phyloP scores from a whole-genome alignment of 352 stramenopile genomes.

The Albugo candida region DNA sequence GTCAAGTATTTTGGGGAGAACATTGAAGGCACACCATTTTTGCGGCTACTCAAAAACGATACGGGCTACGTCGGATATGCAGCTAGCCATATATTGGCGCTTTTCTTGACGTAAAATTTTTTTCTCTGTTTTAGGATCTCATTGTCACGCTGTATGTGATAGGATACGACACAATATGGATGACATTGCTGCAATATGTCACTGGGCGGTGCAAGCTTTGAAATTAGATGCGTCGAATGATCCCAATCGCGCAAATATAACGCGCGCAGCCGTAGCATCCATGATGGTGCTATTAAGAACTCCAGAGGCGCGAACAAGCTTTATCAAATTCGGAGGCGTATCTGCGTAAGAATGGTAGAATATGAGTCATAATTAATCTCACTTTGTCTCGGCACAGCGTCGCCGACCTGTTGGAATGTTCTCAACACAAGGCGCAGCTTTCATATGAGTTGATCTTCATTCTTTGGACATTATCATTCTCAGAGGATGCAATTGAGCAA shows the following conservation, averaged over 20 bases:
- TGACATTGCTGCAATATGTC: constrained; percentile 56
- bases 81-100: constrained; percentile 52
- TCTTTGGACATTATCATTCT: constrained; percentile 93
- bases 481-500: constrained; percentile 56
- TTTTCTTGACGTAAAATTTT: constrained; percentile 47
- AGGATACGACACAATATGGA: constrained; percentile 61
- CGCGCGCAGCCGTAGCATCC: constrained; percentile 72
- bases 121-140: neutral
- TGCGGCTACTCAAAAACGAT: constrained; percentile 70
- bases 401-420: constrained; percentile 54
- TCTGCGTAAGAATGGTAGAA: constrained; percentile 48
- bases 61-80: constrained; percentile 74
- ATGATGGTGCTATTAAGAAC: constrained; percentile 85
- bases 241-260: constrained; percentile 46
- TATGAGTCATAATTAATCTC: neutral
- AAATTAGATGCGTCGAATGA: constrained; percentile 52
- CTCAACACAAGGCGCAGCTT: constrained; percentile 81
- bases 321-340: constrained; percentile 81
- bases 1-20: constrained; percentile 58
- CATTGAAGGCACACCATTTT: constrained; percentile 57
- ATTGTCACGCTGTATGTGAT: neutral
- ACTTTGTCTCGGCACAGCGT: constrained; percentile 13
- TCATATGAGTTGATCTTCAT: constrained; percentile 94
- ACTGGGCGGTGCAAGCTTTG: constrained; percentile 55
- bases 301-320: constrained; percentile 75